Base-by-base conservation (phyloP, 1,139 yeast species). In the Nadsonia commutata region DNA sequence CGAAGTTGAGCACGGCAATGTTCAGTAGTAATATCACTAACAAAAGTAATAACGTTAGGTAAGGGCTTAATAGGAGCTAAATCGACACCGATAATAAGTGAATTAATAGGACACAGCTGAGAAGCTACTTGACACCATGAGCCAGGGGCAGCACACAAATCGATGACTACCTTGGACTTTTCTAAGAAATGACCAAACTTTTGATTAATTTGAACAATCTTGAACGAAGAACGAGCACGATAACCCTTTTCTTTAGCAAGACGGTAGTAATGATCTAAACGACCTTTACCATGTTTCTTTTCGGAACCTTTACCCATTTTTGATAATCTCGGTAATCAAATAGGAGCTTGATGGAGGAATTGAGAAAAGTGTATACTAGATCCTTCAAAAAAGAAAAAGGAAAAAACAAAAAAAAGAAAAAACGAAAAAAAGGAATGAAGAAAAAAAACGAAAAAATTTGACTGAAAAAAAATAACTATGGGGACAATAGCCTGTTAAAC, bases 41-140 rank as follows among this genome's bases (percentile, higher is more conserved):
- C 97, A 62, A 90, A 90, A 2, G 96, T 80, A 48, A 86, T 88
- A 55, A 83, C 84, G 58, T 90, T 88, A 18, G 97, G 96, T 59
- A 90, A 72, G 9, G 95, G 80, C 61, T 85, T 88, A 67, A 90
- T 90, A 18, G 96, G 97, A 22, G 88, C 98, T 55, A 90, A 80
- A 74, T 90, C 99, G 27, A 93, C 98, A 60, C 98, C 99, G 46
- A 90, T 85, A 56, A 90, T 88, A 52, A 90, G 71, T 1, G 97
- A 85, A 63, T 86, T 86, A 6, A 88, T 69, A 2, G 97, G 96
- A 66, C 97, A 88, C 46, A 85, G 65, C 50, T 85, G 85, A 3
- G 94, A 78, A 1, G 98, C 98, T 38, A 93, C 98, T 66, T 90
- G 99, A 72, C 98, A 90, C 97, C 98, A 90, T 3, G 96, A 86